These are phyloP conservation scores for Sugiyamaella lignohabitans DNA, from an alignment of 805 yeast genomes.

Conservation along the genomic window DNA sequence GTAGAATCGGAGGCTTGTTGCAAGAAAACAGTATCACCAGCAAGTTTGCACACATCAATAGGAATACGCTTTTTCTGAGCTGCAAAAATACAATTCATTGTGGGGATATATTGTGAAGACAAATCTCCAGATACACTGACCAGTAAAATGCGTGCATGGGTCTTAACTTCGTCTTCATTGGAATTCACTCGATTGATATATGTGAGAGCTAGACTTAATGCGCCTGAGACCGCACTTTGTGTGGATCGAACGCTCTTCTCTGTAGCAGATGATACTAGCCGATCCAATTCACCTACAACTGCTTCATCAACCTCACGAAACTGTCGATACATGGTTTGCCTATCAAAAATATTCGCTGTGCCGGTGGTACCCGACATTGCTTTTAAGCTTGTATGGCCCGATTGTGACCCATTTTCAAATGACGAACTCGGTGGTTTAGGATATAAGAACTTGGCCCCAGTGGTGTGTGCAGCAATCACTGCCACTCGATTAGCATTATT, in stretches of 20 bases:
- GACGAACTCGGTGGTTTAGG: conserved; percentile 38
- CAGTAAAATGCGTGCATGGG: conserved; percentile 61
- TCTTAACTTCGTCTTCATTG: conserved; percentile 33
- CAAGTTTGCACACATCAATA: conserved; percentile 83
- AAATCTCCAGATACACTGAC: conserved; percentile 66
- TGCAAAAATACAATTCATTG: conserved; percentile 93
- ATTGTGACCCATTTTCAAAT: background rate
- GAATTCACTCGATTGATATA: conserved; percentile 63
- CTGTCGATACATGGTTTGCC: conserved; percentile 69
- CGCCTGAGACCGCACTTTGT: conserved; percentile 53
- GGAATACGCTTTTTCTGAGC: conserved; percentile 85
- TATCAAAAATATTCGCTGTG: conserved; percentile 28
- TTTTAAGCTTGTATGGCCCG: conserved; percentile 4
- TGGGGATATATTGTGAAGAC: conserved; percentile 77
- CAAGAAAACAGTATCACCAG: conserved; percentile 65
- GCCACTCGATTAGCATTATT: conserved; percentile 81
- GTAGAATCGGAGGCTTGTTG: conserved; percentile 97
- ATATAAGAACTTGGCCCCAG: conserved; percentile 62
- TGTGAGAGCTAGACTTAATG: conserved; percentile 74
- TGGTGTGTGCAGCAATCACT: conserved; percentile 66
- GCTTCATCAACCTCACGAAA: conserved; percentile 73
- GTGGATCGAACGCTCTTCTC: conserved; percentile 9
- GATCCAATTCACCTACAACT: conserved; percentile 53
- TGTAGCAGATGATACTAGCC: conserved; percentile 31
- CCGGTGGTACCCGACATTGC: conserved; percentile 3